phyloP scores from a whole-genome alignment of 2,329 filamentous ascomycete species.

The Ophiostoma triangulosporum region DNA sequence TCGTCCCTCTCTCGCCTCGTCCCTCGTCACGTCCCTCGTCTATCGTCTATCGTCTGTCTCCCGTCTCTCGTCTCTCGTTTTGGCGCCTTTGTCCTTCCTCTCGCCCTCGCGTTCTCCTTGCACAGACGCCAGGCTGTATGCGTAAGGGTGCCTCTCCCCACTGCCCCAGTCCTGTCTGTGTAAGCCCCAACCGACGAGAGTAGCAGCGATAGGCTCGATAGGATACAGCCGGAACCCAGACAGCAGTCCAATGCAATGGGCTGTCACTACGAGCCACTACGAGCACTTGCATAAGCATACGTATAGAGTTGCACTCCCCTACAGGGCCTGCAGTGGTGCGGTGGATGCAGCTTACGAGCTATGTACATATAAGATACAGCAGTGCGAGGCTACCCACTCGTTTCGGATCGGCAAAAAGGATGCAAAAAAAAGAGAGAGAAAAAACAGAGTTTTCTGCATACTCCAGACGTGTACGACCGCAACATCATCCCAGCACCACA shows the following conservation, averaged over 20 bases:
- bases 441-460: not conserved
- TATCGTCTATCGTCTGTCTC: not conserved
- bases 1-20: no score
- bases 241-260: not conserved
- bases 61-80: not conserved
- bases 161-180: not conserved
- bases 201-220: not conserved
- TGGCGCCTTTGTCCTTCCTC: not conserved
- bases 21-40: not conserved
- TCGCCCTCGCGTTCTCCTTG: not conserved
- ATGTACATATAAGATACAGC: not conserved
- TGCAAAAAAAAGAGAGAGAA: not conserved
- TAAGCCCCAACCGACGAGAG: not conserved
- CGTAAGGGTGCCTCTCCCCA: not conserved
- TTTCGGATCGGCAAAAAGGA: no score
- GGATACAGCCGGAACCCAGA: not conserved
- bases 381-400: not conserved
- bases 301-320: not conserved
- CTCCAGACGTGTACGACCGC: not conserved
- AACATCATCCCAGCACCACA: not conserved
- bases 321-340: not conserved
- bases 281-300: not conserved
- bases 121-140: not conserved
- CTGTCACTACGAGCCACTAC: not conserved
- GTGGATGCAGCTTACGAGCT: not conserved